These are phyloP conservation scores for Protea cynaroides DNA, from an alignment of 164 flowering plant species.

Conservation along the genomic window DNA sequence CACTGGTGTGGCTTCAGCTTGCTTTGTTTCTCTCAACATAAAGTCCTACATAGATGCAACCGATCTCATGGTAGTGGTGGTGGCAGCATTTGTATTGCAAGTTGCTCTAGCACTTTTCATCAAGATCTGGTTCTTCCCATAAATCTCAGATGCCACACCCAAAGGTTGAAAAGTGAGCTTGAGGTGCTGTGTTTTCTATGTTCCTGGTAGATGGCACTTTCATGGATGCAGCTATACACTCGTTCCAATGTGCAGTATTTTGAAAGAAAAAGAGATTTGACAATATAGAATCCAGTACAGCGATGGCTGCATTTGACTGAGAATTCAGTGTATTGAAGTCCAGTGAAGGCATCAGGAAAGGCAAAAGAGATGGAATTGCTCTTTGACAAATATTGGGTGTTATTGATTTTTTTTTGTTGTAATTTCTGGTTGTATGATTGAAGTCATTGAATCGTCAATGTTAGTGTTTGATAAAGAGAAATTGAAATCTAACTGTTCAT, in stretches of 20 bases:
- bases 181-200: slow-evolving; percentile 1
- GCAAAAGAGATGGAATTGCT: too few species aligned
- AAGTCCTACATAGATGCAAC: slow-evolving; percentile 41
- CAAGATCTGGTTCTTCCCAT: slow-evolving; percentile 81
- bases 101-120: slow-evolving; percentile 76
- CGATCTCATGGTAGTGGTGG: slow-evolving; percentile 45
- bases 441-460: too few species aligned
- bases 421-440: too few species aligned
- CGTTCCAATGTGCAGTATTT: not conserved
- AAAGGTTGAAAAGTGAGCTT: not conserved
- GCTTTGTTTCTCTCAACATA: slow-evolving; percentile 74
- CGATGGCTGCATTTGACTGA: not conserved
- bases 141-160: not conserved
- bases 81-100: slow-evolving; percentile 74
- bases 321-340: too few species aligned
- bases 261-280: not conserved
- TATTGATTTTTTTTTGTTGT: too few species aligned
- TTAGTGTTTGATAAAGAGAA: too few species aligned
- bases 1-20: slow-evolving; percentile 63
- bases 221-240: not conserved
- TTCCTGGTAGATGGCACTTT: not conserved
- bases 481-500: too few species aligned
- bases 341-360: too few species aligned
- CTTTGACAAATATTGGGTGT: too few species aligned
- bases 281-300: not conserved